Evolutionary conservation across 2,329 filamentous ascomycete genomes (phyloP).

Genomic region (Penicillium frequentans): DNA sequence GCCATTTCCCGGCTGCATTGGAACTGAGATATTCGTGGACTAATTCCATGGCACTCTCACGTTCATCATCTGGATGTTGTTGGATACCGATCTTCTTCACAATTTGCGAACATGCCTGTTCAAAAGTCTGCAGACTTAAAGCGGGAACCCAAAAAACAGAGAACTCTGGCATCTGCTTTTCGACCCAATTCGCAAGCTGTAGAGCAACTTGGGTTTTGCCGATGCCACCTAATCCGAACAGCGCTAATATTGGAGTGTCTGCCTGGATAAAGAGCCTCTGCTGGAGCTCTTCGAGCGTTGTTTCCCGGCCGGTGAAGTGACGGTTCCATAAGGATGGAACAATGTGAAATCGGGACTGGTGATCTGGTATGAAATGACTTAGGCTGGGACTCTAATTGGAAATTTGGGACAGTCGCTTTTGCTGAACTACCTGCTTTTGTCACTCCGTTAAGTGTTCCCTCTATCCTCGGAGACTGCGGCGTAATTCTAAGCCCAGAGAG

Average conservation of each 20-base stretch:
- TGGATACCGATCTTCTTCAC: background rate
- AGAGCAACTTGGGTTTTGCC: background rate
- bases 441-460: too few species aligned
- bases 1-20: slow-evolving; percentile 15
- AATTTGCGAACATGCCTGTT: background rate
- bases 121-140: background rate
- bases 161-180: background rate
- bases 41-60: background rate
- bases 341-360: too few species aligned
- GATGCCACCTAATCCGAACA: background rate
- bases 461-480: too few species aligned
- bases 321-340: background rate
- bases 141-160: background rate
- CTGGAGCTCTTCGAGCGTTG: background rate
- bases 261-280: background rate
- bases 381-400: too few species aligned
- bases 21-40: background rate
- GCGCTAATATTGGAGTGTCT: background rate
- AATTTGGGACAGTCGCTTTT: too few species aligned
- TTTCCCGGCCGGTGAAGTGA: background rate
- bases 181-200: background rate
- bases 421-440: too few species aligned
- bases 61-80: background rate
- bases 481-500: too few species aligned
- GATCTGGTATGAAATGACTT: too few species aligned